Base-by-base conservation (phyloP, 176 grass and related monocot genomes). In the Zea mays region DNA sequence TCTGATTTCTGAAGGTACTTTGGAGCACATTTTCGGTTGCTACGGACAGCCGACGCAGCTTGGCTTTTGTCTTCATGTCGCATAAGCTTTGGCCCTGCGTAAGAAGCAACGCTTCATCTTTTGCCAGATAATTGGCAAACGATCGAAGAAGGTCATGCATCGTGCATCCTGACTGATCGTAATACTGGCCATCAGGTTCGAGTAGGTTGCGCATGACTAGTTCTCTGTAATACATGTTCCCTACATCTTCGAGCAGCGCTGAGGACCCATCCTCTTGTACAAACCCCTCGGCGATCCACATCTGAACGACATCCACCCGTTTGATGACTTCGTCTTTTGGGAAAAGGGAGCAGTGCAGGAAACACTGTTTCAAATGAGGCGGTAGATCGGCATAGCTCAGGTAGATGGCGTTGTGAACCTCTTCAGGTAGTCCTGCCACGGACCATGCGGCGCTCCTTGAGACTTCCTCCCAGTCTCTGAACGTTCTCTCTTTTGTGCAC, bases 71-170 rank as follows among this genome's bases (percentile, higher is more conserved):
- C 35, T 67, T 20, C 38, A 34, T 83, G 36, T 37, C 76, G 60
- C 68, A 72, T 50, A 84, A 41, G 20, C 71, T 81, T 67, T 82
- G 62, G 8, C 34, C 64, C 55, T 82, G 33, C 16, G 36, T 61
- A 71, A 74, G 74, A 67, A 79, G 49, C 42, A 52, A 71, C 8
- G 71, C 69, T 64, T 84, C 69, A 13, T 68, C 77, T 50, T 67
- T 86, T 65, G 83, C 74, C 63, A 90, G 10, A 67, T 72, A 77
- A 59, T 79, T 75, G 21, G 83, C 84, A 44, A 86, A 84, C 21
- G 77, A 76, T 35, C 67, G 79, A n/a, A 90, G 54, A 73, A 90
- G 67, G 43, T 85, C 88, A 60, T 90, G 88, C 88, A 86, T 86
- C 17, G 59, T 83, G 49, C 68, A 83, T 12, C 19, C 43, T 76